A percentile compares a stretch with the other conserved stretches of the same genome.
These are phyloP conservation scores for Paxillus ammoniavirescens DNA, from an alignment of 768 basidiomycete species.

Conservation along the genomic window DNA sequence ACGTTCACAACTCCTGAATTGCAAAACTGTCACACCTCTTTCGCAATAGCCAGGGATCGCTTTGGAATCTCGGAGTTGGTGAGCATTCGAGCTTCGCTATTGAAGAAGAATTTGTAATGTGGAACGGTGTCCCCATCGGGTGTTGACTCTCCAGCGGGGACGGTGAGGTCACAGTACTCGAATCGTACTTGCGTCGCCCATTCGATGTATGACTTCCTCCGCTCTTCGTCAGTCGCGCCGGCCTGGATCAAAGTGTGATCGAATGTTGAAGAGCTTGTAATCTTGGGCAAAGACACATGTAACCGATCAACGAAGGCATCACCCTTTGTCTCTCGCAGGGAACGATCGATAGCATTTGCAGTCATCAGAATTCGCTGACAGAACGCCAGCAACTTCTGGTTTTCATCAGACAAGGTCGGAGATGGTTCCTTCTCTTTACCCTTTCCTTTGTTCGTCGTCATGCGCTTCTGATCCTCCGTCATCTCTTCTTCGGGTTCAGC, in stretches of 20 bases:
- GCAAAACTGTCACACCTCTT: conserved; percentile 59
- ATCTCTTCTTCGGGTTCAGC: conserved; percentile 53
- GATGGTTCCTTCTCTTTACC: conserved; percentile 49
- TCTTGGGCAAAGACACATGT: conserved; percentile 72
- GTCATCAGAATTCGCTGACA: conserved; percentile 85
- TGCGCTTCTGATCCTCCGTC: conserved; percentile 88
- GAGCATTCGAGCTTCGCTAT: conserved; percentile 81
- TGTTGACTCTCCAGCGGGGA: conserved; percentile 34
- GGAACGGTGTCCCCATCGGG: conserved; percentile 54
- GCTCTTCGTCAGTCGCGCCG: conserved; percentile 63
- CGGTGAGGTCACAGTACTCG: conserved; percentile 86
- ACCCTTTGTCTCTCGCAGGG: conserved; percentile 87
- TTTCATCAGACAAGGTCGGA: conserved; percentile 61
- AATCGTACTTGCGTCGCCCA: conserved; percentile 85
- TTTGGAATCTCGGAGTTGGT: conserved; percentile 86
- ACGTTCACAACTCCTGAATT: background rate
- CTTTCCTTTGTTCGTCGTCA: conserved; percentile 70
- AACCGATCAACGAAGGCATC: conserved; percentile 80
- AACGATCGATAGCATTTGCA: conserved; percentile 82
- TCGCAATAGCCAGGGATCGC: conserved; percentile 90
- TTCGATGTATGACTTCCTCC: conserved; percentile 68
- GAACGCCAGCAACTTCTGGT: conserved; percentile 73
- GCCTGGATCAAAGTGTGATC: conserved; percentile 35
- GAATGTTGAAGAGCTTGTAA: conserved; percentile 52
- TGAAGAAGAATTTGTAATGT: conserved; percentile 81